A percentile compares a stretch with the other conserved stretches of the same genome.
Conservation (phyloP, 2,329 filamentous ascomycete species). For the Byssochlamys sp. region DNA sequence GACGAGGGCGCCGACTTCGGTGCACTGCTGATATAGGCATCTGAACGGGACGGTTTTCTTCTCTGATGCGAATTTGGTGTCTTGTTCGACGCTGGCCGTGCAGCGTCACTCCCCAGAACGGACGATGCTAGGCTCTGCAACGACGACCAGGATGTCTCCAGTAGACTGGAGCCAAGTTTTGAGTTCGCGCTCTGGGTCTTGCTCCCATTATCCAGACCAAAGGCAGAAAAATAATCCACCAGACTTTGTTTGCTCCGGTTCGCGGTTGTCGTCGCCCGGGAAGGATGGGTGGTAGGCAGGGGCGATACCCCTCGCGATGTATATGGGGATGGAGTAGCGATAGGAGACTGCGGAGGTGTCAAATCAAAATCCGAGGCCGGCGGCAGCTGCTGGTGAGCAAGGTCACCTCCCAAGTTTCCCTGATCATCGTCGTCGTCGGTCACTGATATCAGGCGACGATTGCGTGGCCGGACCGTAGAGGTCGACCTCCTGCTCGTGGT, state of each 20-base stretch:
- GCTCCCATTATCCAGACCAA: slow-evolving; percentile 9
- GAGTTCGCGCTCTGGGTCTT: slow-evolving; percentile 2
- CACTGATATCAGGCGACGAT: slow-evolving; percentile 35
- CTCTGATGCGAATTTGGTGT: slow-evolving; percentile 17
- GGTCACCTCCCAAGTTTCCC: slow-evolving; percentile 1
- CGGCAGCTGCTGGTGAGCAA: slow-evolving; percentile 15
- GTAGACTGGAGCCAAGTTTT: slow-evolving; percentile 25
- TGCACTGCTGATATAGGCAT: slow-evolving; percentile 18
- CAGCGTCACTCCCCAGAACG: slow-evolving; percentile 34
- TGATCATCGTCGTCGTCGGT: slow-evolving; percentile 27
- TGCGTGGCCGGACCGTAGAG: slow-evolving; percentile 36
- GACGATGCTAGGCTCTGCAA: slow-evolving; percentile 40
- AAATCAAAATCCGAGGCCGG: slow-evolving; percentile 20
- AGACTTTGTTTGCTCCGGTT: slow-evolving; percentile 12
- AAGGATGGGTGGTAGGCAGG: slow-evolving; percentile 29
- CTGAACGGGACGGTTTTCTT: slow-evolving; percentile 30
- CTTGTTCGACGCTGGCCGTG: slow-evolving; percentile 18
- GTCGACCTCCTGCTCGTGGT: slow-evolving; percentile 22
- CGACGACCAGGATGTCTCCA: slow-evolving; percentile 41
- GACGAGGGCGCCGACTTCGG: slow-evolving; percentile 17
- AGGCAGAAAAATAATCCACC: slow-evolving; percentile 14
- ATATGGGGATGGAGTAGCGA: slow-evolving; percentile 31
- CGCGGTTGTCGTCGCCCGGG: slow-evolving; percentile 19
- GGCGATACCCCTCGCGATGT: slow-evolving; percentile 29
- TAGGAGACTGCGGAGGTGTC: slow-evolving; percentile 30